Evolutionary conservation across 257 asterid genomes (phyloP).

Genomic region (Plantago ovata): DNA sequence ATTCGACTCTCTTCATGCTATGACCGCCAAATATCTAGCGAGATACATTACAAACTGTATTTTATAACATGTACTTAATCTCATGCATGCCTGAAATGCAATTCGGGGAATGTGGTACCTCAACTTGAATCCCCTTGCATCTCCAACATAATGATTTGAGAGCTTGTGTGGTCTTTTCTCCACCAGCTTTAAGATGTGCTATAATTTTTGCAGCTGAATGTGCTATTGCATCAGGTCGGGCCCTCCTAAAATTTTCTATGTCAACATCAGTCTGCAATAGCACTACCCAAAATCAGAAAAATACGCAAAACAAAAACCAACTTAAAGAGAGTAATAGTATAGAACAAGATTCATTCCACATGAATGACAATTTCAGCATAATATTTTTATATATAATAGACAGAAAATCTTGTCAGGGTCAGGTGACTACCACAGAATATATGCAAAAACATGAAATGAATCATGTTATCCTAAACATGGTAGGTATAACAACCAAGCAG

Average conservation of each 20-base stretch:
- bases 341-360: too few relatives aligned
- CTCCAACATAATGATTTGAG: conserved; percentile 94
- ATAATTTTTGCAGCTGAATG: conserved; percentile 89
- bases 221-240: conserved; percentile 90
- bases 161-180: conserved; percentile 90
- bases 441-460: too few relatives aligned
- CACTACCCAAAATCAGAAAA: conserved; percentile 25
- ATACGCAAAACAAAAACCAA: conserved; percentile 9
- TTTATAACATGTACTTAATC: too few relatives aligned
- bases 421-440: too few relatives aligned
- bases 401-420: too few relatives aligned
- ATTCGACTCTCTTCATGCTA: too few relatives aligned
- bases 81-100: background rate
- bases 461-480: too few relatives aligned
- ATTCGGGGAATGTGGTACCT: conserved; percentile 44
- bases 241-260: conserved; percentile 77
- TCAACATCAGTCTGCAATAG: conserved; percentile 68
- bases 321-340: conserved; percentile 12
- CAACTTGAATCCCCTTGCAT: conserved; percentile 90
- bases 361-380: too few relatives aligned
- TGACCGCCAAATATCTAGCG: too few relatives aligned
- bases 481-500: too few relatives aligned
- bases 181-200: conserved; percentile 83
- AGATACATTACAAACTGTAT: too few relatives aligned
- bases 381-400: too few relatives aligned